Conservation (phyloP, 805 yeast species). For the Nakazawaea peltata region DNA sequence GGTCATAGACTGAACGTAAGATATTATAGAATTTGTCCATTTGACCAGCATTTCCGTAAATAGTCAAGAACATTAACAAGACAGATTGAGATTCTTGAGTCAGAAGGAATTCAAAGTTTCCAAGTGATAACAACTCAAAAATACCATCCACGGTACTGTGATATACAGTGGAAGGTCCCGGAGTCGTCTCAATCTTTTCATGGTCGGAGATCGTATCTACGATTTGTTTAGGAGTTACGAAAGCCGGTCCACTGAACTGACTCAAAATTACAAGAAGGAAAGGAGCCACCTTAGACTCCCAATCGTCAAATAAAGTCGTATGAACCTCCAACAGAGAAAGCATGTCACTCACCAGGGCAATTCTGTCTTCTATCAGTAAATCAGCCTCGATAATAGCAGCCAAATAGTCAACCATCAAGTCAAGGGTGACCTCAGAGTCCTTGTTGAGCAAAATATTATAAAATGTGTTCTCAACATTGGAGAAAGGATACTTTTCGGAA, state of each 20-base stretch:
- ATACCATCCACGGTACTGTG: not conserved
- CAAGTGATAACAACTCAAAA: not conserved
- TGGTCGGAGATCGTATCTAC: not conserved
- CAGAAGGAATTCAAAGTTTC: slow-evolving; percentile 1
- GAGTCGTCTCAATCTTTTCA: not conserved
- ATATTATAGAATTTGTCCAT: slow-evolving; percentile 1
- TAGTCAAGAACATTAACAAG: slow-evolving; percentile 8
- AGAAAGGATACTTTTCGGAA: slow-evolving; percentile 21
- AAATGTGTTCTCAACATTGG: slow-evolving; percentile 18
- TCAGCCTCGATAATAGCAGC: slow-evolving; percentile 25
- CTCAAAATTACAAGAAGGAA: slow-evolving; percentile 1
- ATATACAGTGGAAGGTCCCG: not conserved
- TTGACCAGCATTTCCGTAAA: slow-evolving; percentile 7
- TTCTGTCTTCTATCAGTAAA: too few relatives aligned
- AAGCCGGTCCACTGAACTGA: not conserved
- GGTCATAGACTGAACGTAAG: slow-evolving; percentile 2
- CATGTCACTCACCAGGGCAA: not conserved
- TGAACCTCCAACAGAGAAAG: slow-evolving; percentile 1
- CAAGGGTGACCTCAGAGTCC: slow-evolving; percentile 12
- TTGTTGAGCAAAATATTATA: slow-evolving; percentile 16
- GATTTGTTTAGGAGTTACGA: slow-evolving; percentile 4
- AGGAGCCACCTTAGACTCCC: slow-evolving; percentile 6
- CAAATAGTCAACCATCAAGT: slow-evolving; percentile 25
- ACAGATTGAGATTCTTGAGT: not conserved
- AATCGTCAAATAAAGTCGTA: not conserved